phyloP scores from a whole-genome alignment of 2,329 filamentous ascomycete genomes.

The Phyllosticta citrichinensis region DNA sequence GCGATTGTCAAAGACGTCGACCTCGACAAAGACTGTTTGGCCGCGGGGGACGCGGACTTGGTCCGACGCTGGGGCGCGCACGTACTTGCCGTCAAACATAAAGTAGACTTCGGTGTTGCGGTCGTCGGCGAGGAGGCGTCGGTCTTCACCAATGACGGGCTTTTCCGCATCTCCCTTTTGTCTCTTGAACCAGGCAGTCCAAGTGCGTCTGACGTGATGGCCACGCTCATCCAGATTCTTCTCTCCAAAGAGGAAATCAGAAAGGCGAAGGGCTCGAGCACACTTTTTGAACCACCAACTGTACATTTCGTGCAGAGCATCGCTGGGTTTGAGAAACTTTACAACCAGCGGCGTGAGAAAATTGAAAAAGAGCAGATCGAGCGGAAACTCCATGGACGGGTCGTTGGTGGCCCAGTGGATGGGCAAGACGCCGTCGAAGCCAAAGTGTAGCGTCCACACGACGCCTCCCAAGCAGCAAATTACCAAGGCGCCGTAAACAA shows the following conservation, averaged over 20 bases:
- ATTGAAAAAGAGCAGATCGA: conserved; percentile 93
- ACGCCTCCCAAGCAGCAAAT: conserved; percentile 90
- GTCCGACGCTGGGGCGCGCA: conserved; percentile 87
- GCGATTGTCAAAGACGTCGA: conserved; percentile 56
- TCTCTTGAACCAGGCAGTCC: conserved; percentile 46
- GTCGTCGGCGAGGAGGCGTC: conserved; percentile 26
- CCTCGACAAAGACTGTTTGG: conserved; percentile 67
- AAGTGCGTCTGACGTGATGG: conserved; percentile 49
- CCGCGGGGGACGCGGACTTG: conserved; percentile 90
- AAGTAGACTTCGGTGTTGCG: conserved; percentile 40
- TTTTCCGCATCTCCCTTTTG: conserved; percentile 28
- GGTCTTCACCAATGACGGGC: conserved; percentile 25
- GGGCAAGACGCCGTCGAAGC: conserved; percentile 64
- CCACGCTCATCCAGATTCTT: conserved; percentile 75
- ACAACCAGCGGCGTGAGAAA: conserved; percentile 86
- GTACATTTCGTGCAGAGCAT: conserved; percentile 76
- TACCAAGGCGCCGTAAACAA: conserved; percentile 89
- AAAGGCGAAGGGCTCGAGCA: conserved; percentile 68
- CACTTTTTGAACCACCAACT: conserved; percentile 93
- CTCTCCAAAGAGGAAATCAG: conserved; percentile 88
- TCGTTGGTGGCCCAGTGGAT: conserved; percentile 91
- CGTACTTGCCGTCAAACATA: conserved; percentile 66
- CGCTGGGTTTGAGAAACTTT: conserved; percentile 73
- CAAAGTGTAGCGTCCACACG: conserved; percentile 74
- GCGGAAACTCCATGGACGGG: conserved; percentile 85